Base-by-base conservation (phyloP, 768 basidiomycete species). In the Rhodotorula paludigena region DNA sequence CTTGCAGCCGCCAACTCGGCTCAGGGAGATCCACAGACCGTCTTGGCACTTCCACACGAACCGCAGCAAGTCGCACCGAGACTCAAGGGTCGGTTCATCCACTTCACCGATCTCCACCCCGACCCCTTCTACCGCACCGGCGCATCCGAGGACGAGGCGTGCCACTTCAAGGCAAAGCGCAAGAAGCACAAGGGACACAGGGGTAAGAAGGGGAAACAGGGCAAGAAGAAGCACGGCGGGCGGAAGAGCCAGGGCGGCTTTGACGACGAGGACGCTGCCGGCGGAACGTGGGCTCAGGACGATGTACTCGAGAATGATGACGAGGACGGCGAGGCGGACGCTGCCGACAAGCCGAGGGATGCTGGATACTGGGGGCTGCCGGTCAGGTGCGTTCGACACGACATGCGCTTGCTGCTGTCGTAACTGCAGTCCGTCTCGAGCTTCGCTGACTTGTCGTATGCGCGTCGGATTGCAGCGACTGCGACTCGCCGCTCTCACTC, bases 71-170 rank as follows among this genome's bases (percentile, higher is more conserved):
- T 18, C 32, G 35, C 23, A 1, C 35, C 23, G 5, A 35, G 20
- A 3, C 80, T 88, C 28, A 84, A 84, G 63, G 87, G 88, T 16
- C 84, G 88, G 53, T 90, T 90, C 78, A 77, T 91, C 33, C 89
- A 90, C 74, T 85, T 91, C 69, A 89, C 88, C 30, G 90, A 92
- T 77, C 84, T 90, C 64, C 90, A 92, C 74, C 89, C 89, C 41
- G 89, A 90, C 78, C 84, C 85, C 30, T 79, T 83, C 77, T 91
- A 90, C 77, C 71, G 74, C 14, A 73, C 75, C 30, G 81, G 81
- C 48, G 78, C 84, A n/a, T 82, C 85, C 14, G 79, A 83, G 68
- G 80, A 81, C n/a, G 84, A 81, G 9, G 82, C 85, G 16, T 92
- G 90, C 73, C 90, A 91, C 76, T 39, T 39, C 30, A 3, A 45